These are phyloP conservation scores for Arxiozyma telluris DNA, from an alignment of 1,139 yeast genomes.

Conservation along the genomic window DNA sequence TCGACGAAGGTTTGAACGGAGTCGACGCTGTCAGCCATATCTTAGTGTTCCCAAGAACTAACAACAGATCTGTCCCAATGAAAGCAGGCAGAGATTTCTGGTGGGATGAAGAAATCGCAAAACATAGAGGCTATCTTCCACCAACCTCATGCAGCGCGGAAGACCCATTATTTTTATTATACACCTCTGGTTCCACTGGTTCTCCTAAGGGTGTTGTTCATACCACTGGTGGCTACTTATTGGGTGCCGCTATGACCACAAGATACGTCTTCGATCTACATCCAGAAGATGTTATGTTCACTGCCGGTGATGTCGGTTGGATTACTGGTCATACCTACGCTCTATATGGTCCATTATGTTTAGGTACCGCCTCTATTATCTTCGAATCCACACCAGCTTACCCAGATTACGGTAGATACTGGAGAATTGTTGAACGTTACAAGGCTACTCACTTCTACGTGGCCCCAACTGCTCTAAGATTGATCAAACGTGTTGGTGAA, in stretches of 20 bases:
- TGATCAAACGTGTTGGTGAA: constrained; percentile 91
- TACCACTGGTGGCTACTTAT: constrained; percentile 84
- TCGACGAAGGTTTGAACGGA: constrained; percentile 79
- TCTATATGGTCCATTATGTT: constrained; percentile 79
- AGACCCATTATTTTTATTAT: constrained; percentile 23
- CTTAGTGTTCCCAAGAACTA: constrained; percentile 81
- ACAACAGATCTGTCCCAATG: constrained; percentile 47
- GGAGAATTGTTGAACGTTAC: constrained; percentile 92
- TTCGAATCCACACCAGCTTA: constrained; percentile 98
- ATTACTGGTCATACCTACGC: constrained; percentile 98
- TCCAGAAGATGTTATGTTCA: constrained; percentile 78
- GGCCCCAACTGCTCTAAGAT: constrained; percentile 95
- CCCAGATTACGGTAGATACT: constrained; percentile 93
- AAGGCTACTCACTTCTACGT: constrained; percentile 95
- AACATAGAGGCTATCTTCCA: constrained; percentile 77
- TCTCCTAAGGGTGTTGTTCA: constrained; percentile 98
- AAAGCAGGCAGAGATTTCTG: constrained; percentile 78
- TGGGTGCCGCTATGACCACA: constrained; percentile 92
- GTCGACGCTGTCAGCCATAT: constrained; percentile 79
- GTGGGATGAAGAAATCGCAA: constrained; percentile 84
- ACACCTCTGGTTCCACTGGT: constrained; percentile 79
- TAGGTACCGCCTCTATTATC: constrained; percentile 86
- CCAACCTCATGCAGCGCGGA: constrained; percentile 68
- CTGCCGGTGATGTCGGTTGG: constrained; percentile 99
- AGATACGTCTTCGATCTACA: constrained; percentile 90